Evolutionary conservation across 306 rosid genomes (phyloP).

Genomic region (Vachellia collinsii): DNA sequence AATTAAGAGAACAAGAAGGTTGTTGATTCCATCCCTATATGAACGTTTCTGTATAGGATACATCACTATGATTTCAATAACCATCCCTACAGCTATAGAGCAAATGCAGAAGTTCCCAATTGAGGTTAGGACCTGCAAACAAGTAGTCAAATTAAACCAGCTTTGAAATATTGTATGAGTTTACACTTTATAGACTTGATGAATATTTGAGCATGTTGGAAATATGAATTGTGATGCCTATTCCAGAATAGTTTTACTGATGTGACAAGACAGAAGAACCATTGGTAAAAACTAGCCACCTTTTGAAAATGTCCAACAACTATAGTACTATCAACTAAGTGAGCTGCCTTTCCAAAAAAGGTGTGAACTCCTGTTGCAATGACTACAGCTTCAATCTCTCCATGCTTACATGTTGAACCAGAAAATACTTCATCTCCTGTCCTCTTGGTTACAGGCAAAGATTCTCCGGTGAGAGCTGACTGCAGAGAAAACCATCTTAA

Average conservation of each 20-base stretch:
- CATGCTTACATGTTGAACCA: slow-evolving; percentile 88
- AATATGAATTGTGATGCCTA: slow-evolving; percentile 1
- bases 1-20: slow-evolving; percentile 90
- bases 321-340: slow-evolving; percentile 73
- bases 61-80: slow-evolving; percentile 88
- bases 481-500: slow-evolving; percentile 46
- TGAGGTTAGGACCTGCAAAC: slow-evolving; percentile 78
- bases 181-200: background rate
- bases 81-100: slow-evolving; percentile 87
- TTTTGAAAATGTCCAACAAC: slow-evolving; percentile 84
- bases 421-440: slow-evolving; percentile 79
- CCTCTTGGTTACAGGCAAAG: slow-evolving; percentile 78
- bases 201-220: background rate
- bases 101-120: slow-evolving; percentile 93
- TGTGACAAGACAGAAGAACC: slow-evolving; percentile 17
- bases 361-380: slow-evolving; percentile 86
- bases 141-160: slow-evolving; percentile 13
- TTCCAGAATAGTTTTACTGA: background rate
- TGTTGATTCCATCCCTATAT: slow-evolving; percentile 86
- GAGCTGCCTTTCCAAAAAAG: slow-evolving; percentile 86
- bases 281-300: slow-evolving; percentile 43
- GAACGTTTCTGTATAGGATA: slow-evolving; percentile 76
- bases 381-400: slow-evolving; percentile 89
- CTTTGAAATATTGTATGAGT: background rate
- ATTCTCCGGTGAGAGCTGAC: slow-evolving; percentile 95